These are phyloP conservation scores for Rhipidocladum racemiflorum DNA, from an alignment of 176 grass and related monocot species.

Conservation along the genomic window DNA sequence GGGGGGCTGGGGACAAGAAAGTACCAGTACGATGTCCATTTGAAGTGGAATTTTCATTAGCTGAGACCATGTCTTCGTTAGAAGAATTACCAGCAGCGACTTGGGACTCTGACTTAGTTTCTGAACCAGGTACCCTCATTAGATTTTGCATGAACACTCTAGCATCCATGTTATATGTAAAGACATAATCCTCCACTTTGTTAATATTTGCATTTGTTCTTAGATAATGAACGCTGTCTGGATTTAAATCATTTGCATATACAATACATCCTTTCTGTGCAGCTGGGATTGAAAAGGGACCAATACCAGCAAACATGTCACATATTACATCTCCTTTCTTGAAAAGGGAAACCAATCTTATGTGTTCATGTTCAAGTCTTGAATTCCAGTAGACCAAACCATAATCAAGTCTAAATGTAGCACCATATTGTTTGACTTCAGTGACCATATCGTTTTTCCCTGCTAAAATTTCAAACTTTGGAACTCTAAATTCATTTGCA, in stretches of 20 bases:
- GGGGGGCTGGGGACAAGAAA: not conserved
- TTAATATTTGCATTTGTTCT: conserved; percentile 77
- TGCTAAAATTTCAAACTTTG: conserved; percentile 82
- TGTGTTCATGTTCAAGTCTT: conserved; percentile 93
- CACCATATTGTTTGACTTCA: conserved; percentile 96
- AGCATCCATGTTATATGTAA: conserved; percentile 83
- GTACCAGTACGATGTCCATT: conserved; percentile 49
- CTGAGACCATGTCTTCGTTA: not conserved
- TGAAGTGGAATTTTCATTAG: conserved; percentile 36
- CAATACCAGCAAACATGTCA: conserved; percentile 98
- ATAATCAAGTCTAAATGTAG: conserved; percentile 91
- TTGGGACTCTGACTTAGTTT: conserved; percentile 34
- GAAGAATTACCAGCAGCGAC: conserved; percentile 12
- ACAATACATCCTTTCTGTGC: conserved; percentile 88
- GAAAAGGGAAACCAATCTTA: conserved; percentile 86
- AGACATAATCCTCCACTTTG: conserved; percentile 75
- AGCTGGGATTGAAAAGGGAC: conserved; percentile 79
- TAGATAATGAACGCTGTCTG: conserved; percentile 72
- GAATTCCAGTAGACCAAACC: conserved; percentile 99
- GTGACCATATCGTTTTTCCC: conserved; percentile 76
- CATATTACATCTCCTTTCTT: conserved; percentile 85
- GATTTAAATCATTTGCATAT: conserved; percentile 96
- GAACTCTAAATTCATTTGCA: conserved; percentile 95
- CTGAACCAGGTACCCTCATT: conserved; percentile 43
- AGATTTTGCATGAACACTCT: conserved; percentile 75